Evolutionary conservation across 139 green algal genomes (phyloP), one percentile per base, ranked within the genome.

Genomic region (Volvox africanus): DNA sequence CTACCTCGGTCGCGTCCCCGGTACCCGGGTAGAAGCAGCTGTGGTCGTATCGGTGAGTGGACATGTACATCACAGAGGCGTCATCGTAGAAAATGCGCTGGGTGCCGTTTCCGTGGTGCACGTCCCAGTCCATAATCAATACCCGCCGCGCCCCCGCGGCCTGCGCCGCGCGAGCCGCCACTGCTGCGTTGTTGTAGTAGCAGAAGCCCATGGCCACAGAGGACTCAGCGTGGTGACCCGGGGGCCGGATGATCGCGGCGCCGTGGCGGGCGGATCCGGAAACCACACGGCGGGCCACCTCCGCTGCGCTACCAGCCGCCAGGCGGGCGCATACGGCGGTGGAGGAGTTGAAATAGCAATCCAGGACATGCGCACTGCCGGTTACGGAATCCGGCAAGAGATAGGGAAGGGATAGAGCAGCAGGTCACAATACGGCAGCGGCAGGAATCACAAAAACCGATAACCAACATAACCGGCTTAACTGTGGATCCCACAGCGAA

Each of bases 141-240:
- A 98, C 94, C 0, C 93, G 90, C 81, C 94, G 79, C 0, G 93
- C 94, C 20, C 92, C 93, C 24, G 82, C 82, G 61, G 92, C 30
- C 61, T 88, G 88, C 5, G 92, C 92, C 26, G 94, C 95, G 6
- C 93, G 83, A 24, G 94, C 96, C n/a, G 96, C 94, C 55, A 96
- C 93, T 19, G 93, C 94, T 28, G 93, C 93, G 75, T 95, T 97
- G 95, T 99, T 98, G 96, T 96, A 98, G 89, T 98, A 97, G 94
- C 97, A 99, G 92, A 99, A 99, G 65, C 97, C 97, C 96, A 98
- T 98, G 35, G 96, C 94, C 32, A 93, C 69, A 19, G 85, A 82
- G 3, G 82, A 90, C 92, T 97, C 96, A 11, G 97, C 97, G 89
- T 99, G 97, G 92, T 99, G 97, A 35, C 93, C 92, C 28, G 92